These are phyloP conservation scores for Tetrahymena elliotti DNA, from an alignment of 73 alveolate genomes.

Conservation along the genomic window DNA sequence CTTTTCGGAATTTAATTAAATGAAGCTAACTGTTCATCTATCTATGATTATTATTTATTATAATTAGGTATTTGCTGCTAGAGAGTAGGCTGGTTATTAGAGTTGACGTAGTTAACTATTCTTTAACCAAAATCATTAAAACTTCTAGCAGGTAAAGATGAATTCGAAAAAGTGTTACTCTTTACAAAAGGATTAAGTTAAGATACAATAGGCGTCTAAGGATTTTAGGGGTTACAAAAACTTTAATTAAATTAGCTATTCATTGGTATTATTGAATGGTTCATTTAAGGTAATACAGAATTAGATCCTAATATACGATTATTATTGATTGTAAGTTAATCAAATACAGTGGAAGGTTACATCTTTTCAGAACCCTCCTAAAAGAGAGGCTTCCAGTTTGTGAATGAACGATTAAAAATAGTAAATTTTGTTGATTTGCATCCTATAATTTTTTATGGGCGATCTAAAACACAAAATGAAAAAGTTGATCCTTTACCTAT, in stretches of 20 bases:
- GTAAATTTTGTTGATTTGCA: background rate
- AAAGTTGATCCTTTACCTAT: background rate
- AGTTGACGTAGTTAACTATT: background rate
- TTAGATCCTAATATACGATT: background rate
- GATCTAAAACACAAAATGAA: background rate
- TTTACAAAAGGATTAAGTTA: background rate
- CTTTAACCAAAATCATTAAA: background rate
- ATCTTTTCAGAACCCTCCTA: background rate
- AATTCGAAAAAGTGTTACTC: background rate
- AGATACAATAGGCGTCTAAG: background rate
- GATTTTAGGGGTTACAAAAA: background rate
- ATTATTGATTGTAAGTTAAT: background rate
- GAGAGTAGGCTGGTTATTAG: background rate
- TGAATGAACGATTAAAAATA: background rate
- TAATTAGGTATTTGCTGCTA: background rate
- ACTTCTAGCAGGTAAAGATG: background rate
- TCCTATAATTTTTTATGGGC: background rate
- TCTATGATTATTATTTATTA: background rate
- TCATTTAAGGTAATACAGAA: background rate
- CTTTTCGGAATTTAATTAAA: background rate
- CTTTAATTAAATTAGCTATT: background rate
- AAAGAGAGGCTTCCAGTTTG: background rate
- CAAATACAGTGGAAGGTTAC: background rate
- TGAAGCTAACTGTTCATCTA: background rate
- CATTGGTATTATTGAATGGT: background rate